phyloP scores from a whole-genome alignment of 1,284 basidiomycete species.

The Irpex rosettiformis region DNA sequence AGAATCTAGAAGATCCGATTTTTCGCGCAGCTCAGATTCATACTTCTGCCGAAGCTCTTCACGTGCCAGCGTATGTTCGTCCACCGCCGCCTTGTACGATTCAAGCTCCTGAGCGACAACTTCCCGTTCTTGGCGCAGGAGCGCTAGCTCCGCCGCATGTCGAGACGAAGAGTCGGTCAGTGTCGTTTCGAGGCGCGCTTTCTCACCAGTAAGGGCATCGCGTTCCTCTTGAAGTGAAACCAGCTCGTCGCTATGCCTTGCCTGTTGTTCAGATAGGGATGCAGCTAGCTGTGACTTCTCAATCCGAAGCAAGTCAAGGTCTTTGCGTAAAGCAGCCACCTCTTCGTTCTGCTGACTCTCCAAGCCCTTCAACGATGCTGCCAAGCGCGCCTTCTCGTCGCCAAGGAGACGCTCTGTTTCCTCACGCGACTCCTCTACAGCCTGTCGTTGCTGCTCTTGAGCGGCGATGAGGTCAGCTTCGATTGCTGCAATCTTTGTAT shows the following conservation, averaged over 20 bases:
- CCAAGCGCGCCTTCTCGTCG: slow-evolving; percentile 39
- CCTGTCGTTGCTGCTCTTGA: slow-evolving; percentile 42
- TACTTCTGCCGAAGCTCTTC: slow-evolving; percentile 50
- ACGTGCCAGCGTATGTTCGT: slow-evolving; percentile 48
- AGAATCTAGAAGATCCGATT: slow-evolving; percentile 40
- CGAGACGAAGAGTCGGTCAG: slow-evolving; percentile 33
- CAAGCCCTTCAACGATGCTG: slow-evolving; percentile 36
- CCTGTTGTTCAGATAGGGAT: slow-evolving; percentile 34
- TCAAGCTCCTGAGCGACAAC: slow-evolving; percentile 59
- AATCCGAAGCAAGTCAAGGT: slow-evolving; percentile 30
- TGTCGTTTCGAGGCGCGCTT: slow-evolving; percentile 28
- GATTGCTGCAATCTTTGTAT: slow-evolving; percentile 39
- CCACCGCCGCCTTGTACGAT: slow-evolving; percentile 55
- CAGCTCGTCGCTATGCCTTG: slow-evolving; percentile 27
- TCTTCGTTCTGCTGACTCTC: slow-evolving; percentile 29
- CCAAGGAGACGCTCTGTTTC: slow-evolving; percentile 35
- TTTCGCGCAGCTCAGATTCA: slow-evolving; percentile 49
- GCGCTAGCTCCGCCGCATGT: slow-evolving; percentile 40
- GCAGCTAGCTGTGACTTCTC: slow-evolving; percentile 37
- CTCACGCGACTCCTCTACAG: slow-evolving; percentile 38
- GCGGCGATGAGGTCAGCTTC: slow-evolving; percentile 40
- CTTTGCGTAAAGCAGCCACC: slow-evolving; percentile 27
- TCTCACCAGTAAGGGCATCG: slow-evolving; percentile 30
- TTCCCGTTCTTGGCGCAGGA: slow-evolving; percentile 49
- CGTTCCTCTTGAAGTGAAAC: slow-evolving; percentile 10